Conservation (phyloP, 805 yeast genomes). For the Isabelozyma gotoi region DNA sequence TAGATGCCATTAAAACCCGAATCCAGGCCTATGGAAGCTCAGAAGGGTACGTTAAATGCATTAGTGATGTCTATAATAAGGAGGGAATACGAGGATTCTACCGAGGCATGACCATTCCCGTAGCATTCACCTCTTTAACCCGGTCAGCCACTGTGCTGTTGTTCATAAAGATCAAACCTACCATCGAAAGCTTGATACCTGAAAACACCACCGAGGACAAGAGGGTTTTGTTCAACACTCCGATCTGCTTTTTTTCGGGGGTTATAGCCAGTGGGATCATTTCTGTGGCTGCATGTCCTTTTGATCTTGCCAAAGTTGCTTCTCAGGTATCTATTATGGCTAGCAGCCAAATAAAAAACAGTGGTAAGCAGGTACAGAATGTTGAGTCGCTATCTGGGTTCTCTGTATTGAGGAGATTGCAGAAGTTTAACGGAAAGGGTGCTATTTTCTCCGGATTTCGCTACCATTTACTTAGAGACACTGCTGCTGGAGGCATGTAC, state of each 20-base stretch:
- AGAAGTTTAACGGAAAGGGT: slow-evolving; percentile 50
- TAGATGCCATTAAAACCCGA: slow-evolving; percentile 73
- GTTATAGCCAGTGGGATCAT: slow-evolving; percentile 56
- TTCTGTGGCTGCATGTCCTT: slow-evolving; percentile 64
- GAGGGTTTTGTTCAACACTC: slow-evolving; percentile 43
- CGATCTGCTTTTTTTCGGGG: slow-evolving; percentile 32
- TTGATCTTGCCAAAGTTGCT: slow-evolving; percentile 71
- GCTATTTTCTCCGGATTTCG: slow-evolving; percentile 67
- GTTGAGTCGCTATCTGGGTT: neutral
- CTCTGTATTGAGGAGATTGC: slow-evolving; percentile 32
- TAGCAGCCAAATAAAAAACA: slow-evolving; percentile 5
- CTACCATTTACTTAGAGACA: slow-evolving; percentile 61
- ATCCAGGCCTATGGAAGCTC: slow-evolving; percentile 66
- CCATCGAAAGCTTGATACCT: neutral
- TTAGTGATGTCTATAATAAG: slow-evolving; percentile 43
- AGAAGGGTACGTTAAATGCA: slow-evolving; percentile 51
- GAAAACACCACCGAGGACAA: slow-evolving; percentile 15
- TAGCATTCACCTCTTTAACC: slow-evolving; percentile 57
- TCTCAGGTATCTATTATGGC: slow-evolving; percentile 60
- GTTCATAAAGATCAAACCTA: slow-evolving; percentile 51
- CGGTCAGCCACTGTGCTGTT: slow-evolving; percentile 59
- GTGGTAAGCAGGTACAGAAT: neutral
- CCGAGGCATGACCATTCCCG: slow-evolving; percentile 66
- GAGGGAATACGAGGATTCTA: slow-evolving; percentile 69
- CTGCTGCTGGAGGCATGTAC: slow-evolving; percentile 63